phyloP scores from a whole-genome alignment of 768 basidiomycete species.

The Auricularia heimuer region DNA sequence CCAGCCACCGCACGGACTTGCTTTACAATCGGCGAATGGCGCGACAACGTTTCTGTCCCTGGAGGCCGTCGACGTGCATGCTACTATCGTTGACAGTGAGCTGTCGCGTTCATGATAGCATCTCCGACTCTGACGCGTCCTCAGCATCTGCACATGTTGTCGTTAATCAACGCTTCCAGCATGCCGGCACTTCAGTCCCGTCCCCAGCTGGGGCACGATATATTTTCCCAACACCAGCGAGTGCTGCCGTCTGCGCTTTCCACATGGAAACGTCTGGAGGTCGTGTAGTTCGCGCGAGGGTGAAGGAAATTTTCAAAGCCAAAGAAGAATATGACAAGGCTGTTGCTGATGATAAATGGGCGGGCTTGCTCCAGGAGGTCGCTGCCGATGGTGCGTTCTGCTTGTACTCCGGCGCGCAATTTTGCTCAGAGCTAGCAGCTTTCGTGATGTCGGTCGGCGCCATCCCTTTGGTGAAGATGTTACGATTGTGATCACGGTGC shows the following conservation, averaged over 20 bases:
- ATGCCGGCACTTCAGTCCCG: background rate
- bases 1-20: background rate
- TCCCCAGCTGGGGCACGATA: constrained; percentile 19
- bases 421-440: background rate
- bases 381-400: background rate
- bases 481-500: background rate
- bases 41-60: background rate
- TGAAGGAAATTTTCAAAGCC: constrained; percentile 40
- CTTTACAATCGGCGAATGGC: background rate
- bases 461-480: background rate
- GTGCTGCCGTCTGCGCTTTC: constrained; percentile 46
- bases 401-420: background rate
- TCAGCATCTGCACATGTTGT: background rate
- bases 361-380: constrained; percentile 36
- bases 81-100: background rate
- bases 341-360: constrained; percentile 26
- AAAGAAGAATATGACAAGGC: constrained; percentile 32
- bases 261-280: constrained; percentile 37
- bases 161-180: background rate
- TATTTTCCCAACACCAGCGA: constrained; percentile 48
- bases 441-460: background rate
- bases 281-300: constrained; percentile 32
- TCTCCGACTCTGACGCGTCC: background rate
- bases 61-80: background rate
- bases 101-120: background rate